Base-by-base conservation (phyloP, 208 protist genomes). In the Zelonia costaricensis region DNA sequence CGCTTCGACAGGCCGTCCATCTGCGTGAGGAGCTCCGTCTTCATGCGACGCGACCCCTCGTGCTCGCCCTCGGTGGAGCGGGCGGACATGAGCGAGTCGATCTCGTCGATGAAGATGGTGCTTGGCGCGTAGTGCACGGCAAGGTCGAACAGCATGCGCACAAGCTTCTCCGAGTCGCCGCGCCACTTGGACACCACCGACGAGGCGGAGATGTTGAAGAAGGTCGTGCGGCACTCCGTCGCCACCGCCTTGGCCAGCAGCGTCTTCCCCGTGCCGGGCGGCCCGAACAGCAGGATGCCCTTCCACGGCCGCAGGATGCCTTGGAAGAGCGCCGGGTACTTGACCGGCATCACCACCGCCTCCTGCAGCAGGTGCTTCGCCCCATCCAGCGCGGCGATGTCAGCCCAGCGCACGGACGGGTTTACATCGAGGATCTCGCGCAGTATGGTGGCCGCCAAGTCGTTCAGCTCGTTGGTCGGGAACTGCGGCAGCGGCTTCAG, bases 41-140 rank as follows among this genome's bases (percentile, higher is more conserved):
- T 98, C 86, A 98, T 92, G 31, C 93, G 81, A 12, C 94, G 85
- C 33, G 82, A 93, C 1, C 88, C 94, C 56, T 98, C 94, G 62
- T 97, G 90, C 69, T 95, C 89, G 45, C 84, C 91, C 45, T 99
- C 98, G 39, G 62, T 90, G 59, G 99, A 98, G 31, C 99, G 67
- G 6, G 88, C 71, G 9, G 85, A 88, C 82, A 95, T 95, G 27
- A 99, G 72, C 6, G 98, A 98, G 81, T 99, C 99, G 16, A 99
- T 93, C 78, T 99, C 99, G 84, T 99, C 99, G 55, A 99, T 98
- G 83, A 99, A 99, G 42, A 99, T 98, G 48, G 99, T 97, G 60
- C 81, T 93, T 5, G 95, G 95, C 25, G 91, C 86, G 71, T 97
- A 97, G 66, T 94, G 81, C 49, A 93, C 82, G 25, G 95, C 95